Evolutionary conservation across 2,329 filamentous ascomycete genomes (phyloP), one percentile per base, ranked within the genome.

Genomic region (Aurifilum marmelostoma): DNA sequence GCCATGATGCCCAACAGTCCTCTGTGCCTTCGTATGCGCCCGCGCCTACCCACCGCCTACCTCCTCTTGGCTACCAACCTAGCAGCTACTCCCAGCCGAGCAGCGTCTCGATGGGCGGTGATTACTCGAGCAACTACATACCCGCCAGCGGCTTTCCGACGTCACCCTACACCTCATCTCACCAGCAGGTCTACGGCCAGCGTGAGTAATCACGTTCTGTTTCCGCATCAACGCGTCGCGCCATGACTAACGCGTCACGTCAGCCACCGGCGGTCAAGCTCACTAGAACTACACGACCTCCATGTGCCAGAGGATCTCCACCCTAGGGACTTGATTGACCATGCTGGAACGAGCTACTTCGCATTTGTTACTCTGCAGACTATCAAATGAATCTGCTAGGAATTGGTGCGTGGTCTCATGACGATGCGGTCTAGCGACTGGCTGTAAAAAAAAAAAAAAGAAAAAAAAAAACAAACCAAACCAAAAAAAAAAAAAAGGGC

Each of bases 31-130:
- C 82, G 60, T 85, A 90, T 80, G 77, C 85, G 73, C 84, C 86
- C 61, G 84, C 87, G 58, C 85, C 89, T 58, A 77, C 81, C 24
- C 84, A 88, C 68, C 91, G 93, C 75, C 83, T 94, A 39, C 92
- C 92, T 60, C 91, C 92, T 1, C 92, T 94, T 75, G 90, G 89
- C 16, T 94, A 93, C 75, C 88, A 91, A 75, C 83, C 88, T 39
- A 77, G 83, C 69, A 89, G 91, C 74, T 93, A 93, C 75, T 86
- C 89, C 16, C 61, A 43, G n/a, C n/a, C 41, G 7, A 62, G 21
- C 39, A 41, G 61, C 2, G 61, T 63, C 11, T 85, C 88, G 29
- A 83, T 86, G 72, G 85, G 83, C 85, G 72, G 85, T 12, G 87
- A 90, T 67, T 90, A 90, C 75, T 80, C 80, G 73, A 74, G 78